Base-by-base conservation (phyloP, 768 basidiomycete genomes). In the Serendipita indica region DNA sequence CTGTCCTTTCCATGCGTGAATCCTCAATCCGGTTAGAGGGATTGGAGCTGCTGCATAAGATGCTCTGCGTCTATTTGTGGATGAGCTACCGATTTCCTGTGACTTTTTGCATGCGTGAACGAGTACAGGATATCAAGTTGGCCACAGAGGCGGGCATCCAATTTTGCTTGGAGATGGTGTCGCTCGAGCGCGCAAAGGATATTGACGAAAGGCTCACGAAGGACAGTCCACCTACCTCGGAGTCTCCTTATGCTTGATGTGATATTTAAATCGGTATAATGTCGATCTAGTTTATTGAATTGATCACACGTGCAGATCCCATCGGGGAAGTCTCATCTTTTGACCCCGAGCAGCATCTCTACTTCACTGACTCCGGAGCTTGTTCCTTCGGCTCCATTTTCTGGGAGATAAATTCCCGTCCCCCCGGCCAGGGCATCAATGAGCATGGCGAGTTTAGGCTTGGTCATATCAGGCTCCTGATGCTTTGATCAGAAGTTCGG, bases 351-450 rank as follows among this genome's bases (percentile, higher is more conserved):
- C 32, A 54, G n/a, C 4, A 54, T 10, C 22, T 54, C 49, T 10
- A 30, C 49, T 27, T 54, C 49, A 30, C 30, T 30, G n/a, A 10
- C n/a, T 16, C 49, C 30, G 16, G 22, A 22, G 25, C 10, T 46
- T 7, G 49, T 22, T 54, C 49, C 49, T n/a, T 25, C 30, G 35
- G 10, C 35, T 16, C 7, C 32, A 10, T 20, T 54, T 16, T 4
- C 10, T 5, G 49, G 49, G n/a, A 54, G 10, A 32, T 54, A 88
- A 1, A 86, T 78, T 25, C 87, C 83, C 1, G 85, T 81, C 2
- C 88, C 87, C 0, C 85, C 79, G 5, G 84, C 86, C 58, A 91
- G 71, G 0, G 89, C 88, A 65, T 91, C 86, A 62, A 92, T 86
- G 34, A 92, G 75, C 56, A 92, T 67, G 0, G 80, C 76, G 2